Evolutionary conservation across 257 asterid species (phyloP), one percentile per base, ranked within the genome.

Genomic region (Forsythia suspensa): DNA sequence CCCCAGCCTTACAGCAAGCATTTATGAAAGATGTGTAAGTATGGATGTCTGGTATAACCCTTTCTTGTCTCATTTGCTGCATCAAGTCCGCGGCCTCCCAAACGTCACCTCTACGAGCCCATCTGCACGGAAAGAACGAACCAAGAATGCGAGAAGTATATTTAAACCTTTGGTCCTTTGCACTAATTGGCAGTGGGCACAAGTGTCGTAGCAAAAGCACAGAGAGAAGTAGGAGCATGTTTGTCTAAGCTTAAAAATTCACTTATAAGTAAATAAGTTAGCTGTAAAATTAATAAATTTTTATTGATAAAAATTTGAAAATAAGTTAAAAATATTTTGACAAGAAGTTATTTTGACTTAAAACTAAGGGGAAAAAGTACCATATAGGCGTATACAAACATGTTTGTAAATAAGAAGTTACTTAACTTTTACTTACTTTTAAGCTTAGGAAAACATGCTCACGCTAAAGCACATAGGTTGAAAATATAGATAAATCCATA

Each of bases 91-190:
- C 95, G 77, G 99, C 98, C 88, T 96, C 99, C 99, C 99, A 96
- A 77, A 91, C 97, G 82, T 96, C 99, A 76, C 99, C 99, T 83
- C 99, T 88, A 37, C 98, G 95, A 72, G 98, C 98, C 99, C 99
- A 96, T 82, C 99, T 95, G 88, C 83, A 82, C 29, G 38, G 52
- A 69, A 75, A 52, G 75, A 76, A 76, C 39, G 44, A 65, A 42
- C 29, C 37, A 42, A 51, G 59, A 70, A 63, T 63, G 40, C 6
- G 38, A 71, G 34, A 16, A 39, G 55, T 10, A 36, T 8, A 57
- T 48, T 48, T 4, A 40, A 39, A 18, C 57, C 15, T 41, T n/a
- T n/a, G n/a, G n/a, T n/a, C n/a, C n/a, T n/a, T 39, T 2, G 70
- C 24, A 69, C 20, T 40, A 65, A 42, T 8, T 16, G 41, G 44